phyloP scores from a whole-genome alignment of 75 land plant genomes.

The Cunninghamia lanceolata region DNA sequence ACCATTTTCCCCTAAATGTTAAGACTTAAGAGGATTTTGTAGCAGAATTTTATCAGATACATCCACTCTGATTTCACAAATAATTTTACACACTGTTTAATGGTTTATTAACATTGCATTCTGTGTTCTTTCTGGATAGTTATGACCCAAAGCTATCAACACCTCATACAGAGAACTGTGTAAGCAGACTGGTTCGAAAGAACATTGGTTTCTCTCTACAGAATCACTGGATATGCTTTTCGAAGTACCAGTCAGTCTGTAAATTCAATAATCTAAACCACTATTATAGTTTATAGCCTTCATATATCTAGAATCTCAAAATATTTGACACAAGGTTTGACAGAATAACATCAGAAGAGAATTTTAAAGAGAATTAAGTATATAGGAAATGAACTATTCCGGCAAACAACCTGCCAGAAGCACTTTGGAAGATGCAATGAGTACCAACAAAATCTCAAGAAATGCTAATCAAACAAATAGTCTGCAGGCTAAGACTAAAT shows the following conservation, averaged over 20 bases:
- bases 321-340: not conserved
- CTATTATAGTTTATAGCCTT: not conserved
- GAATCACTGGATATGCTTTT: not conserved
- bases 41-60: not conserved
- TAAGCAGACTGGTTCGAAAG: not conserved
- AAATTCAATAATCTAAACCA: not conserved
- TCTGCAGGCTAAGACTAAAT: not conserved
- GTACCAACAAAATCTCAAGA: not conserved
- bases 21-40: too few species aligned
- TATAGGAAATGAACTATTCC: not conserved
- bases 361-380: too few species aligned
- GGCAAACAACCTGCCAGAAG: not conserved
- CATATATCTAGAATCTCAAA: not conserved
- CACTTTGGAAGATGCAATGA: not conserved
- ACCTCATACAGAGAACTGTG: not conserved
- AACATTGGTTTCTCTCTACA: not conserved
- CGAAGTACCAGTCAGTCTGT: not conserved
- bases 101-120: not conserved
- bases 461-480: not conserved
- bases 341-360: not conserved
- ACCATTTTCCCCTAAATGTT: too few species aligned
- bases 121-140: not conserved
- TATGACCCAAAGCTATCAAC: not conserved
- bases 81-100: too few species aligned
- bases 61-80: not conserved